These are phyloP conservation scores for Geotrichum cucujoidarum DNA, from an alignment of 1,139 yeast species.

Conservation along the genomic window DNA sequence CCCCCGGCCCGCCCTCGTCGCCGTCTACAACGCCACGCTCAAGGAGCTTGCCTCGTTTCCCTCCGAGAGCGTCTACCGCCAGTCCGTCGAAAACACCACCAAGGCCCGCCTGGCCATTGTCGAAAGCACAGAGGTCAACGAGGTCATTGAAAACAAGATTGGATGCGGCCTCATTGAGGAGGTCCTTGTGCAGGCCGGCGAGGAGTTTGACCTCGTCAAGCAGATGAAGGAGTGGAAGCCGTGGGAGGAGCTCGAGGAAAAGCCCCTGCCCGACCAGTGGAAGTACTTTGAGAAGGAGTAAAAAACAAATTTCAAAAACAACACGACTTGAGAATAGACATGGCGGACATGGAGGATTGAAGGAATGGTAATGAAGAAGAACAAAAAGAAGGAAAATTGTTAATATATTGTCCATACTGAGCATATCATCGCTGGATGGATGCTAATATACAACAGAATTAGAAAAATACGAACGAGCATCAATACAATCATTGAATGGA, in stretches of 20 bases:
- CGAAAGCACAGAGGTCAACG: conserved; percentile 56
- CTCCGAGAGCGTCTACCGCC: conserved; percentile 64
- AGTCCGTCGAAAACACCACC: conserved; percentile 70
- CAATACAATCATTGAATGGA: background rate
- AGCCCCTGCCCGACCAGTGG: conserved; percentile 42
- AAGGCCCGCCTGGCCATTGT: conserved; percentile 65
- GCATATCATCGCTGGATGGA: too few species aligned
- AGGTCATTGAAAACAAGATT: conserved; percentile 65
- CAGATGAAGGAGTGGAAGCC: conserved; percentile 64
- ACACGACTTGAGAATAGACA: background rate
- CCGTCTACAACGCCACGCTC: conserved; percentile 68
- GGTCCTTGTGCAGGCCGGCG: conserved; percentile 74
- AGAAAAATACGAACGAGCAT: too few species aligned
- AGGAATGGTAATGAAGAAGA: too few species aligned
- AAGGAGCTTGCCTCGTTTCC: conserved; percentile 59
- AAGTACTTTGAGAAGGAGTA: conserved; percentile 29
- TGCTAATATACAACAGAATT: too few species aligned
- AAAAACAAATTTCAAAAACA: background rate
- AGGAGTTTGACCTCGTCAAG: conserved; percentile 65
- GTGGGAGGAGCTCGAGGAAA: conserved; percentile 45
- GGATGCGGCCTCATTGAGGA: conserved; percentile 87
- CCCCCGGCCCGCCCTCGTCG: conserved; percentile 74
- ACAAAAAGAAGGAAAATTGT: too few species aligned
- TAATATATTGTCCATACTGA: too few species aligned
- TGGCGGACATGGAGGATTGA: background rate